Evolutionary conservation across 768 basidiomycete genomes (phyloP), one percentile per base, ranked within the genome.

Genomic region (Kwoniella sp.): DNA sequence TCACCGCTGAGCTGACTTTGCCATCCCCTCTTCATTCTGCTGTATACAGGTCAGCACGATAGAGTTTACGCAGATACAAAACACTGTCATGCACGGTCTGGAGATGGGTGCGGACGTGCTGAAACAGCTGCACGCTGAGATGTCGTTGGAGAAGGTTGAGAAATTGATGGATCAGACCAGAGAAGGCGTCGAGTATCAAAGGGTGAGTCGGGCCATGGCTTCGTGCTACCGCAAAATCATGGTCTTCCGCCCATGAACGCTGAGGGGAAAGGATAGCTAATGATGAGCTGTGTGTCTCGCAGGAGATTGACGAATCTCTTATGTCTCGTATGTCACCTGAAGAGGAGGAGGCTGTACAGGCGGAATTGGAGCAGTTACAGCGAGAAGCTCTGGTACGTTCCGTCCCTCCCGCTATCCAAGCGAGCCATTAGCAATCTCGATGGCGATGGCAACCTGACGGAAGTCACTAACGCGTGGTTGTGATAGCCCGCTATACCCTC

Each of bases 301-400:
- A 99, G 96, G 96, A 99, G 86, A 89, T 99, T 57, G 86, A 90
- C 67, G 89, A 91, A 77, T 86, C 95, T 83, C 83, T 99, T 23
- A 86, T 89, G 55, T 92, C 89, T 70, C 88, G 84, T 47, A 85
- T 99, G 66, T 89, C 89, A 1, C 78, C 88, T 13, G 93, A 95
- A 51, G 96, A 99, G 52, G 96, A 99, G 77, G 94, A 96, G 47
- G 89, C 88, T 17, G 95, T 99, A 0, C 91, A 94, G 76, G 84
- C 84, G 4, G 96, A 99, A 77, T 83, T 99, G 28, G 82, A 81
- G 28, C 83, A 85, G 56, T 81, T 99, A 13, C 87, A 94, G 78
- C 34, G 65, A 41, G 77, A 80, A 61, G 75, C 79, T 34, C 23
- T 77, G 71, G 75, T 76, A 25, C 25, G 70, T 66, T 9, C 17